Conservation (phyloP, 2,329 filamentous ascomycete species). For the Sordariomycetes sp. region DNA sequence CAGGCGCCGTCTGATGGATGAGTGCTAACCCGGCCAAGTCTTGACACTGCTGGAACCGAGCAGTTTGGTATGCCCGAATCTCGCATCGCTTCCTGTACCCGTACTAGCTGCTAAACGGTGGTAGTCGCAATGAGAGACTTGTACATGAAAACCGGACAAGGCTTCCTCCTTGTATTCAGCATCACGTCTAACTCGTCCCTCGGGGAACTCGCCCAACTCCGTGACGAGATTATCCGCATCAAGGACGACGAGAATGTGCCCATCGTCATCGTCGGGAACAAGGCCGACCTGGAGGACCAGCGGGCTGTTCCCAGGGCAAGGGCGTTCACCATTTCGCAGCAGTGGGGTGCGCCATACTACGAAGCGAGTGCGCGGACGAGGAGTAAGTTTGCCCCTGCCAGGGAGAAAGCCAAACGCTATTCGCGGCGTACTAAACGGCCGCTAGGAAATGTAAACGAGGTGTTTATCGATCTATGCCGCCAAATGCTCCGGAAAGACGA, state of each 20-base stretch:
- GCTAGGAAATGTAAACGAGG: slow-evolving; percentile 75
- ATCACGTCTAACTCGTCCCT: slow-evolving; percentile 81
- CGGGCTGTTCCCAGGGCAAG: slow-evolving; percentile 66
- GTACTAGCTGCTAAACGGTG: background rate
- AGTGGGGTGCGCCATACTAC: slow-evolving; percentile 85
- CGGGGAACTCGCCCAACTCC: slow-evolving; percentile 67
- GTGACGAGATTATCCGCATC: slow-evolving; percentile 83
- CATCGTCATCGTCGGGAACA: slow-evolving; percentile 87
- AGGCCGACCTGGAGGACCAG: slow-evolving; percentile 81
- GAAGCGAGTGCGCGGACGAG: slow-evolving; percentile 75
- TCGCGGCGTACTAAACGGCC: background rate
- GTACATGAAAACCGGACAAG: slow-evolving; percentile 90
- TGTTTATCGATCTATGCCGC: slow-evolving; percentile 74
- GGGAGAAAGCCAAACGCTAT: background rate
- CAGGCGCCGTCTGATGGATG: background rate
- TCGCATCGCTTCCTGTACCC: background rate
- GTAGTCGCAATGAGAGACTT: slow-evolving; percentile 61
- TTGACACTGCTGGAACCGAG: slow-evolving; percentile 85
- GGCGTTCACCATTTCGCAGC: slow-evolving; percentile 76
- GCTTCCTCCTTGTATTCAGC: slow-evolving; percentile 85
- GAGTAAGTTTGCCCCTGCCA: slow-evolving; percentile 32
- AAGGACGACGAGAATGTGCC: slow-evolving; percentile 80
- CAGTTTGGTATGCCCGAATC: slow-evolving; percentile 65
- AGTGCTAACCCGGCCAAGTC: slow-evolving; percentile 31
- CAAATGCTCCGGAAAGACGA: slow-evolving; percentile 73